Evolutionary conservation across 495 filamentous ascomycete species (phyloP), one percentile per base, ranked within the genome.

Genomic region (Aspergillus panamensis): DNA sequence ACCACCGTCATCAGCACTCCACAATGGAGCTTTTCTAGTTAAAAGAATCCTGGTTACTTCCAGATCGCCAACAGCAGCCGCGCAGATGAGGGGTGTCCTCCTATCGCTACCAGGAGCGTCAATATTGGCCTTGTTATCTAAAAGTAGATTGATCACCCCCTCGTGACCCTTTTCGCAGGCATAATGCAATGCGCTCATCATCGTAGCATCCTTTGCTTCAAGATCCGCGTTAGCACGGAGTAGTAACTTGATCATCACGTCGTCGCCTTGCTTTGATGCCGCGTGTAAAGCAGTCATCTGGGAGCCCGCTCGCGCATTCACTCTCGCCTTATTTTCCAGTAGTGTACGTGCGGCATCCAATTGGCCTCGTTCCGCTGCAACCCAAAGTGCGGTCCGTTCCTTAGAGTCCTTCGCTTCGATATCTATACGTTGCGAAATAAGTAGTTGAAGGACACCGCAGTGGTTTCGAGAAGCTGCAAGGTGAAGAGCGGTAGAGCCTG

Each of bases 181-280:
- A 50, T 78, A 71, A 58, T 77, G 76, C 14, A 78, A 50, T 29
- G 76, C 73, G 9, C 69, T 73, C 70, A 74, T 77, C 61, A 76
- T 71, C 2, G 59, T 60, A 5, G 57, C 68, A 59, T 79, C 73
- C 48, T 73, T 76, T 1, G 74, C 73, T 49, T 79, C 74, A 20
- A 73, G 32, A 51, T 78, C 73, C 13, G 74, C 77, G 7, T 66
- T 67, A 29, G 69, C 61, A 13, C 48, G 60, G 29, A 75, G 37
- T 2, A 80, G 56, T 13, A 76, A 59, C 32, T 64, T 62, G 16
- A 69, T 61, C 48, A 75, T 70, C 14, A 70, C 64, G 6, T 59
- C 51, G 50, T 76, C 67, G 6, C 77, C 75, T 33, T 60, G 58
- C 32, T 67, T 71, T 12, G 73, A 71, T 17, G 73, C 75, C 3